Conservation (phyloP, 345 rosid species). For the Lepidium didymum region DNA sequence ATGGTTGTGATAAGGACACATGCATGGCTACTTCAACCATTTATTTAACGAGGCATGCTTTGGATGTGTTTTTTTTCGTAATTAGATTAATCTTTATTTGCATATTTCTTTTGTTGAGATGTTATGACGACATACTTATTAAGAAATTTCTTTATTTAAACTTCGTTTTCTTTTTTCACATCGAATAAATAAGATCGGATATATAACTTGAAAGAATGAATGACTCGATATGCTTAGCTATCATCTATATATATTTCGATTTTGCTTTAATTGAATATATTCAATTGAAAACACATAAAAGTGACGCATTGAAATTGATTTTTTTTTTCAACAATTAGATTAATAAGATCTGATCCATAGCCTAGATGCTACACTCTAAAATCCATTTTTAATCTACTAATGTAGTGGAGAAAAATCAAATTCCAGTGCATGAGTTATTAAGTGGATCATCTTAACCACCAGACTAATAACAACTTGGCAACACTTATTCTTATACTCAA, state of each 20-base stretch:
- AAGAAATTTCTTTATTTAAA: no score
- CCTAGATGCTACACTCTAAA: no score
- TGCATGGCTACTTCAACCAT: constrained; percentile 15
- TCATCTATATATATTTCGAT: not conserved
- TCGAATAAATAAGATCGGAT: not conserved
- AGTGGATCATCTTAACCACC: no score
- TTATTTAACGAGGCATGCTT: not conserved
- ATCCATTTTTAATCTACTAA: no score
- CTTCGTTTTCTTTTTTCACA: not conserved
- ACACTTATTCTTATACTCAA: no score
- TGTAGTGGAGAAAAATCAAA: no score
- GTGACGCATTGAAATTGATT: no score
- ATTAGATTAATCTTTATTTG: not conserved
- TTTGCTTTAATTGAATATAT: constrained; percentile 17
- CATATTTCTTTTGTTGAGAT: not conserved
- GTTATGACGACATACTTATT: no score
- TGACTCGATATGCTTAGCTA: constrained; percentile 9
- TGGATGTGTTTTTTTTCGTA: constrained; percentile 16
- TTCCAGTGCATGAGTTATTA: no score
- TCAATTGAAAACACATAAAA: not conserved
- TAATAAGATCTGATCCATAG: no score
- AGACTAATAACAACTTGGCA: no score
- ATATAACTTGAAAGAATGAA: constrained; percentile 2
- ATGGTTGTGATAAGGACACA: constrained; percentile 19
- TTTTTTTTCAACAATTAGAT: no score